Evolutionary conservation across 2,329 filamentous ascomycete species (phyloP).

Genomic region (Lachnellula cervina): DNA sequence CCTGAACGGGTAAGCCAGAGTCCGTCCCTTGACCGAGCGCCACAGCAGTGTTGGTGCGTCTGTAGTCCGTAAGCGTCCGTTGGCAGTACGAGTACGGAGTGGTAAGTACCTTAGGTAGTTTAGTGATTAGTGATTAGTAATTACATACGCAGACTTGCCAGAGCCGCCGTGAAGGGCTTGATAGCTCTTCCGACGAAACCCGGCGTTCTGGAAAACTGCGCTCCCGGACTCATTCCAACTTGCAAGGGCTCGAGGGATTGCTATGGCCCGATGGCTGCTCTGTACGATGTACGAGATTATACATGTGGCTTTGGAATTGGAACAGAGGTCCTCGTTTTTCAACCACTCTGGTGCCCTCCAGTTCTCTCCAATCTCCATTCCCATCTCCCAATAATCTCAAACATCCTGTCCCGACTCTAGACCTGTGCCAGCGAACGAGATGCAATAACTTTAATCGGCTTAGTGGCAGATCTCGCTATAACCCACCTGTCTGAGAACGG

Average conservation of each 20-base stretch:
- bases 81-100: not conserved
- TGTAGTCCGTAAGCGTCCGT: too few relatives aligned
- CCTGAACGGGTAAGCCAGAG: not conserved
- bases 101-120: too few relatives aligned
- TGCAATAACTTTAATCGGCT: slow-evolving; percentile 1
- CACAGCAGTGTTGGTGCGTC: not conserved
- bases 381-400: not conserved
- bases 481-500: slow-evolving; percentile 16
- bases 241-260: not conserved
- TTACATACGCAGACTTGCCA: slow-evolving; percentile 7
- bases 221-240: not conserved
- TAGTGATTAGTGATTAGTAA: not conserved
- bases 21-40: not conserved
- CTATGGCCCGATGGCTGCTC: not conserved
- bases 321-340: too few relatives aligned
- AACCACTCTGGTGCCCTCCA: too few relatives aligned
- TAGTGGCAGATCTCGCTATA: slow-evolving; percentile 9
- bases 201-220: not conserved
- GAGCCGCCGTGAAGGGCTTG: slow-evolving; percentile 1
- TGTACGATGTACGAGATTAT: too few relatives aligned
- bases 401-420: not conserved
- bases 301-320: too few relatives aligned
- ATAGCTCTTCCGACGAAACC: not conserved
- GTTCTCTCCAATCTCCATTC: not conserved
- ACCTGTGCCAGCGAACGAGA: too few relatives aligned